These are phyloP conservation scores for Sclerotinia borealis DNA, from an alignment of 2,329 filamentous ascomycete genomes.

Conservation along the genomic window DNA sequence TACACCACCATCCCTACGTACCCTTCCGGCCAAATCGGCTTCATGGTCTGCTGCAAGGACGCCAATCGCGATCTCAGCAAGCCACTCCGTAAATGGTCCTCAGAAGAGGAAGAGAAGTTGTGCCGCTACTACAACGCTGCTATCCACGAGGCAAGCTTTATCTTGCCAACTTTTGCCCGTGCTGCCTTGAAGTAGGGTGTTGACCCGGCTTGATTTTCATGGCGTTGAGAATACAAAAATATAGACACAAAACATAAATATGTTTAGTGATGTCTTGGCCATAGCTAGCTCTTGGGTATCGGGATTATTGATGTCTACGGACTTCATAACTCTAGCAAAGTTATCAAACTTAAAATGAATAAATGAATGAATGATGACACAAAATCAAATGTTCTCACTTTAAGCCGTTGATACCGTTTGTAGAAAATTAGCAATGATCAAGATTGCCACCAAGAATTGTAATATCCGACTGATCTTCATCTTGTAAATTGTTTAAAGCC, in stretches of 20 bases:
- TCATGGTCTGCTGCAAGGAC: slow-evolving; percentile 99
- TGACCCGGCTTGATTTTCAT: not conserved
- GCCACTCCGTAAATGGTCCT: slow-evolving; percentile 73
- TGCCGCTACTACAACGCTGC: slow-evolving; percentile 97
- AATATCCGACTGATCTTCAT: slow-evolving; percentile 2
- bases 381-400: not conserved
- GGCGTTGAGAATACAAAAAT: not conserved
- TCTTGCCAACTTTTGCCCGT: slow-evolving; percentile 89
- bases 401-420: not conserved
- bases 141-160: slow-evolving; percentile 90
- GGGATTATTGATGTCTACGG: not conserved
- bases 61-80: slow-evolving; percentile 73
- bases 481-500: not conserved
- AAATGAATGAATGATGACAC: not conserved
- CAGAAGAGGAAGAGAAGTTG: slow-evolving; percentile 85
- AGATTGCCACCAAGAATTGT: not conserved
- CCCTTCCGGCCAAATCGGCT: slow-evolving; percentile 97
- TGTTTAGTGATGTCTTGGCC: not conserved
- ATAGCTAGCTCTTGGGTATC: not conserved
- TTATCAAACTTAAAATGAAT: not conserved
- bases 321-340: not conserved
- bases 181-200: slow-evolving; percentile 55
- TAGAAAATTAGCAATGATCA: not conserved
- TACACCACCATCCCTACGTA: slow-evolving; percentile 99
- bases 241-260: not conserved